Conservation (phyloP, 2,329 filamentous ascomycete species). For the Fusarium tuaranense region DNA sequence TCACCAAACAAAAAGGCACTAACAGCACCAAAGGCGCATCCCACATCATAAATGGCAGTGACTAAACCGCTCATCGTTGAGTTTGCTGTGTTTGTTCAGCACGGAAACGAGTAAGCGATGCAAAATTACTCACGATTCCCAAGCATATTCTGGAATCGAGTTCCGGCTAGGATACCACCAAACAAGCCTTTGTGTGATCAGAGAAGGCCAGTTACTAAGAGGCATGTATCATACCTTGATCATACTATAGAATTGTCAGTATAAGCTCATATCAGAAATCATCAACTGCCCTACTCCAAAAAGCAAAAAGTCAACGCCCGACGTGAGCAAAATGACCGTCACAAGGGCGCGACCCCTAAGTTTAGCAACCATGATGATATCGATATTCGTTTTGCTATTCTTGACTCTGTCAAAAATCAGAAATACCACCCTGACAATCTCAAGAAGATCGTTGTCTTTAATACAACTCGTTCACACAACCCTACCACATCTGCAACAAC, state of each 20-base stretch:
- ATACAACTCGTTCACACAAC: neutral
- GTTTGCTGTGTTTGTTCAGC: neutral
- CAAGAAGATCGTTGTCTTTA: neutral
- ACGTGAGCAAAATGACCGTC: conserved; percentile 7
- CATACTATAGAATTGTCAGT: neutral
- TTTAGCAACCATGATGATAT: conserved; percentile 7
- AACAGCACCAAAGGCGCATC: conserved; percentile 13
- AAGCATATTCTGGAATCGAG: neutral
- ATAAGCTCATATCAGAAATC: neutral
- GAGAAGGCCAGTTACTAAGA: too few species aligned
- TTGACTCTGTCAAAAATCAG: neutral
- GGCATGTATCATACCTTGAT: neutral
- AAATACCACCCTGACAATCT: neutral
- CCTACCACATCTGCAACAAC: neutral
- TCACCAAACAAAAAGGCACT: conserved; percentile 15
- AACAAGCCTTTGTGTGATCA: neutral
- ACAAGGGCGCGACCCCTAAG: conserved; percentile 12
- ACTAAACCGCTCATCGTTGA: conserved; percentile 14
- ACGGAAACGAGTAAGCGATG: neutral
- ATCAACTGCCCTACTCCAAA: neutral
- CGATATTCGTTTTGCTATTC: fast-evolving
- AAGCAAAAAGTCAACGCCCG: conserved; percentile 10
- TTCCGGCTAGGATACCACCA: neutral
- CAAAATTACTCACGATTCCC: neutral
- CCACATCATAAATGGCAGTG: conserved; percentile 15